Conservation (phyloP, 148 eudicot genomes). For the Amaranthus hypochondriacus region DNA sequence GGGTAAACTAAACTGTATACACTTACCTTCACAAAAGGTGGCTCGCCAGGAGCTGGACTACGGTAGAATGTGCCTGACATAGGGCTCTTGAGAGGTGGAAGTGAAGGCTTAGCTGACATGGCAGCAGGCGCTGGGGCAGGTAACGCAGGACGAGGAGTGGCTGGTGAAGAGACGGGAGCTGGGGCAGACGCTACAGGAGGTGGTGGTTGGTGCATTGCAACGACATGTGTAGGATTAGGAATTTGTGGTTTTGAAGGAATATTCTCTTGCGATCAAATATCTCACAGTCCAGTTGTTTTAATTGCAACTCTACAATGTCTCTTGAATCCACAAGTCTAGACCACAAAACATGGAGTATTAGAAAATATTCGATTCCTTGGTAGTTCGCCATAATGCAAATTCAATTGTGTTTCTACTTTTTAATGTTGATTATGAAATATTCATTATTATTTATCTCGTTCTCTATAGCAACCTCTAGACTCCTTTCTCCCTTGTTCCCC, state of each 20-base stretch:
- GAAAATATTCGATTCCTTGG: not conserved
- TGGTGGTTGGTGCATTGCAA: constrained; percentile 44
- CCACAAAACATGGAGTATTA: not conserved
- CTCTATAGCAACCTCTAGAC: no score
- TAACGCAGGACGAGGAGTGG: constrained; percentile 26
- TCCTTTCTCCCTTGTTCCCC: not conserved
- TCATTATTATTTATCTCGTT: no score
- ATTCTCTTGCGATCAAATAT: constrained; percentile 68
- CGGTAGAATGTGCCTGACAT: constrained; percentile 86
- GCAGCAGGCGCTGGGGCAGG: constrained; percentile 46
- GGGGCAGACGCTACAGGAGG: constrained; percentile 33
- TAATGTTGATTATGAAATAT: no score
- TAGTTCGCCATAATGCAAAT: no score
- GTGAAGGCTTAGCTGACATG: constrained; percentile 45
- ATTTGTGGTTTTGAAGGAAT: no score
- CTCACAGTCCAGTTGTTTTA: constrained; percentile 79
- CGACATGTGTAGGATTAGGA: constrained; percentile 35
- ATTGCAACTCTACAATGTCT: constrained; percentile 65
- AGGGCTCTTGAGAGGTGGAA: constrained; percentile 66
- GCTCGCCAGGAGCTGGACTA: constrained; percentile 74
- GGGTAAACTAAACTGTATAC: not conserved
- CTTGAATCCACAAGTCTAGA: constrained; percentile 82
- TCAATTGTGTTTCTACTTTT: no score
- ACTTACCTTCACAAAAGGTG: constrained; percentile 75
- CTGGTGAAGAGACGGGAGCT: constrained; percentile 31